Percentiles rank a stretch among this genome's conserved stretches.
Evolutionary conservation across 1,284 basidiomycete species (phyloP).

Genomic region (Puccinia polysora): DNA sequence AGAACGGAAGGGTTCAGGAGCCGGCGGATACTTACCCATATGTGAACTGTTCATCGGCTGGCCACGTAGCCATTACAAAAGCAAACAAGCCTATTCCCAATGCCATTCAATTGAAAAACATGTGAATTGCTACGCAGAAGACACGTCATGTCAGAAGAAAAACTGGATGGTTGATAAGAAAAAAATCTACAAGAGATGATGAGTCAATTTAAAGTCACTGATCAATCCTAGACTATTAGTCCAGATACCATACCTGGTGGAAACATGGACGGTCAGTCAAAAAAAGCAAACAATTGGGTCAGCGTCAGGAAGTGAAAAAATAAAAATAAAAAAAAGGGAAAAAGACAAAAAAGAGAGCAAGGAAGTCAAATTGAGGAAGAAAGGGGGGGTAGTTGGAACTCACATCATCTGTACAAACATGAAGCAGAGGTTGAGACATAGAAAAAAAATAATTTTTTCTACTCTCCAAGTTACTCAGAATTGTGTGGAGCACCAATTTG

Average conservation of each 20-base stretch:
- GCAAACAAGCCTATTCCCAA: constrained; percentile 93
- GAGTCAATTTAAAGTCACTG: constrained; percentile 71
- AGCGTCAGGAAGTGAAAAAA: background rate
- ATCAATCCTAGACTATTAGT: constrained; percentile 96
- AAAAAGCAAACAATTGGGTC: background rate
- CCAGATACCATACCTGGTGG: constrained; percentile 82
- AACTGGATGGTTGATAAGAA: background rate
- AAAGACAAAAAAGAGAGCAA: background rate
- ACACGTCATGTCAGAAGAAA: background rate
- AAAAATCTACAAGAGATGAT: background rate
- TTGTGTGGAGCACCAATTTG: constrained; percentile 64
- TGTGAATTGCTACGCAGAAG: constrained; percentile 75
- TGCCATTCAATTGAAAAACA: constrained; percentile 99
- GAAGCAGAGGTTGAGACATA: constrained; percentile 87
- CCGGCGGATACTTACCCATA: too few species aligned
- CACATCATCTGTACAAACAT: constrained; percentile 65
- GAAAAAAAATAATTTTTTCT: constrained; percentile 94
- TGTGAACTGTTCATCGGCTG: constrained; percentile 86
- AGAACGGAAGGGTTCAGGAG: too few species aligned
- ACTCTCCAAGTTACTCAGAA: constrained; percentile 83
- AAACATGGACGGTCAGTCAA: background rate
- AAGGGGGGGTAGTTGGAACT: too few species aligned
- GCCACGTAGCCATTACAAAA: constrained; percentile 96
- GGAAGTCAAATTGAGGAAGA: too few species aligned
- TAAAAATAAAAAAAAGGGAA: background rate